Percentiles rank a stretch among this genome's conserved stretches.
Evolutionary conservation across 1,284 basidiomycete genomes (phyloP).

Genomic region (Kalmanozyma brasiliensis): DNA sequence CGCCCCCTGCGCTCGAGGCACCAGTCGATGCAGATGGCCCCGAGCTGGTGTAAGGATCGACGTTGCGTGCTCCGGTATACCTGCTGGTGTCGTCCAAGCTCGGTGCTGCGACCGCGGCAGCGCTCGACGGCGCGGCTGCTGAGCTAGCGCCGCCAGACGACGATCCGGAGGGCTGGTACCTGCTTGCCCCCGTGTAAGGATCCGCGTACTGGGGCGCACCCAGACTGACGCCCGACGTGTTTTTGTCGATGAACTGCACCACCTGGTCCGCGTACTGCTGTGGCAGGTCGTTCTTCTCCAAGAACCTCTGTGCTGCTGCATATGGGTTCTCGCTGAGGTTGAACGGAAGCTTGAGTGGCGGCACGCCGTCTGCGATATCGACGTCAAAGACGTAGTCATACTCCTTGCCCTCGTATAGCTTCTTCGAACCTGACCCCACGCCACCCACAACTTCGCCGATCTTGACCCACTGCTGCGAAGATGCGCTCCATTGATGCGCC

Average conservation of each 20-base stretch:
- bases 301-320: conserved; percentile 86
- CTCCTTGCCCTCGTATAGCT: conserved; percentile 86
- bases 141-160: conserved; percentile 1
- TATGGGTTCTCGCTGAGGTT: conserved; percentile 88
- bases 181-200: conserved; percentile 86
- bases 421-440: conserved; percentile 85
- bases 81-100: conserved; percentile 54
- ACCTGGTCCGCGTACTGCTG: conserved; percentile 87
- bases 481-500: conserved; percentile 76
- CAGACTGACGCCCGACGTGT: conserved; percentile 79
- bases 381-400: conserved; percentile 99
- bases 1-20: background rate
- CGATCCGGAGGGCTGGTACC: conserved; percentile 71
- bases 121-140: conserved; percentile 52
- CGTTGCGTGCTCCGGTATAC: conserved; percentile 69
- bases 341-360: conserved; percentile 92
- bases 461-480: conserved; percentile 82
- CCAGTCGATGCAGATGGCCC: conserved; percentile 49
- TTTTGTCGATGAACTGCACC: conserved; percentile 92
- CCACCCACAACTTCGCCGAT: conserved; percentile 96
- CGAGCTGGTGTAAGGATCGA: conserved; percentile 49
- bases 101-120: conserved; percentile 67
- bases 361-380: conserved; percentile 90
- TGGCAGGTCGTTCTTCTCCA: conserved; percentile 85
- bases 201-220: conserved; percentile 77